A percentile compares a stretch with the other conserved stretches of the same genome.
Evolutionary conservation across 345 rosid genomes (phyloP).

Genomic region (Boechera retrofracta): DNA sequence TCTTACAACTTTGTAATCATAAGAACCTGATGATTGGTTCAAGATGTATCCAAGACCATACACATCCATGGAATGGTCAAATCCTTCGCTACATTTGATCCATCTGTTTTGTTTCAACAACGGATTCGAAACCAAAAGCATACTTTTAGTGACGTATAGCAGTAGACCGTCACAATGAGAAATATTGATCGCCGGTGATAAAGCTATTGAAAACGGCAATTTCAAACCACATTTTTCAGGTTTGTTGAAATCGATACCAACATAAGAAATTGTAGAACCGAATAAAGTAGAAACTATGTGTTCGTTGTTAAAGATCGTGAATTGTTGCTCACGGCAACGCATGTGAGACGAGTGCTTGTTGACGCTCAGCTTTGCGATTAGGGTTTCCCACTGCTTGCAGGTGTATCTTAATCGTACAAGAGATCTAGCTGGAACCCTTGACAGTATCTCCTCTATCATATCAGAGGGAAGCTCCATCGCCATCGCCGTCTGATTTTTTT

Average conservation of each 20-base stretch:
- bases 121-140: slow-evolving; percentile 9
- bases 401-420: not conserved
- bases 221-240: not conserved
- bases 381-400: slow-evolving; percentile 17
- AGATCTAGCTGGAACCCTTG: not conserved
- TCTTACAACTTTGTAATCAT: slow-evolving; percentile 20
- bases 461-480: not conserved
- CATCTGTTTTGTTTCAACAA: slow-evolving; percentile 18
- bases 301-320: not conserved
- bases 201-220: not conserved
- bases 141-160: not conserved
- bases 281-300: not conserved
- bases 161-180: slow-evolving; percentile 29
- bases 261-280: not conserved
- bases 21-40: not conserved
- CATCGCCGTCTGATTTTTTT: not conserved
- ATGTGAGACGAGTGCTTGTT: not conserved
- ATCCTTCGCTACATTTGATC: not conserved
- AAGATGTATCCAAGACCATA: slow-evolving; percentile 32
- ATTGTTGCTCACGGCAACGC: slow-evolving; percentile 20
- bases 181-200: not conserved
- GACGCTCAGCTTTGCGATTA: not conserved
- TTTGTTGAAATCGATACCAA: not conserved
- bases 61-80: not conserved
- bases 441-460: slow-evolving; percentile 14